Percentiles rank a stretch among this genome's conserved stretches.
These are phyloP conservation scores for Ogataea pignaliae DNA, from an alignment of 805 yeast genomes.

Conservation along the genomic window DNA sequence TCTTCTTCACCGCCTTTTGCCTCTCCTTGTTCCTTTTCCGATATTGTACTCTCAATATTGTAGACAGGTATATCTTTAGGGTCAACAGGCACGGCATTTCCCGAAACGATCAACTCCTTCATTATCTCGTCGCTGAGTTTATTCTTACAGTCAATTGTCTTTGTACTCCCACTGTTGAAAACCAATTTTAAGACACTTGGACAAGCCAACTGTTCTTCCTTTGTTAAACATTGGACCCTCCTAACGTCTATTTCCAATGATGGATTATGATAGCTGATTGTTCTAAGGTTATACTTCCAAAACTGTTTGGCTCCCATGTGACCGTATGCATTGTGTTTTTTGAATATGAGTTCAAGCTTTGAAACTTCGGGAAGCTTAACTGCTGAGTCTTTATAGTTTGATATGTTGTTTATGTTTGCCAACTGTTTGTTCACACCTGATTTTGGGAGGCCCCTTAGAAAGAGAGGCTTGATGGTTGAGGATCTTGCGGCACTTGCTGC, in stretches of 20 bases:
- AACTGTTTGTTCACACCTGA: conserved; percentile 43
- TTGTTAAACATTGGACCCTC: conserved; percentile 42
- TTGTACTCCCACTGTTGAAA: conserved; percentile 34
- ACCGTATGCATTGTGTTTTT: conserved; percentile 43
- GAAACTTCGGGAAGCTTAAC: conserved; percentile 34
- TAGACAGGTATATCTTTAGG: conserved; percentile 37
- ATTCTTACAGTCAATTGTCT: conserved; percentile 49
- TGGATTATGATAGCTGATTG: conserved; percentile 83
- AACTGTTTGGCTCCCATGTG: conserved; percentile 69
- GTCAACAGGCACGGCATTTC: conserved; percentile 51
- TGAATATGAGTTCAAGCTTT: conserved; percentile 50
- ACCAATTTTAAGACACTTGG: conserved; percentile 44
- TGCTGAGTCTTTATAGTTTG: conserved; percentile 44
- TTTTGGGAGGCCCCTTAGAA: conserved; percentile 33
- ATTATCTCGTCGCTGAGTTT: conserved; percentile 50
- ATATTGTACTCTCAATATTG: too few species aligned
- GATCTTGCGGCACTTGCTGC: background rate
- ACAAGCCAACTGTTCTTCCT: conserved; percentile 38
- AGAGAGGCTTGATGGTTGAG: conserved; percentile 18
- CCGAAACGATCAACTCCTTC: conserved; percentile 44
- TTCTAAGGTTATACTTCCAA: conserved; percentile 72
- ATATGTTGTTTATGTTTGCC: conserved; percentile 44
- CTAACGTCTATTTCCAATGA: conserved; percentile 54
- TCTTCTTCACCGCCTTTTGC: too few species aligned
- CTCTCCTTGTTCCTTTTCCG: too few species aligned